phyloP scores from a whole-genome alignment of 192 early-diverging fungal species.

The Linnemannia exigua region DNA sequence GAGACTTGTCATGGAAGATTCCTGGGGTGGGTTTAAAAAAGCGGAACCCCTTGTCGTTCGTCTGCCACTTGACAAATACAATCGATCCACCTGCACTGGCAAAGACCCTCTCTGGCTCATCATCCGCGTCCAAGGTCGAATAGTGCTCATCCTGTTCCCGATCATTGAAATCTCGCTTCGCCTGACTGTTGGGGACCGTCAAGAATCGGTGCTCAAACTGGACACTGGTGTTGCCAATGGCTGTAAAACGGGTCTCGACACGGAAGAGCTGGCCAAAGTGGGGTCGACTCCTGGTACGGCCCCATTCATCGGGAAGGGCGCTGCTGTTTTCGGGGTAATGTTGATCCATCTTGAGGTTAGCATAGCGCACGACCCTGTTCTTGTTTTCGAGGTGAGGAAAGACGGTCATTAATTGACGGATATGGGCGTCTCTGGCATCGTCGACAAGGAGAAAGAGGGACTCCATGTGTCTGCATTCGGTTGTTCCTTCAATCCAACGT shows the following conservation, averaged over 20 bases:
- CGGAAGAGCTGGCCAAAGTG: conserved; percentile 31
- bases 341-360: conserved; percentile 49
- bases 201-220: conserved; percentile 50
- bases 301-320: background rate
- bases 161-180: conserved; percentile 45
- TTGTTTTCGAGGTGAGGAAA: conserved; percentile 27
- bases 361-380: conserved; percentile 44
- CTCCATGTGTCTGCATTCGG: conserved; percentile 44
- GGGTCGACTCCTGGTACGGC: conserved; percentile 16
- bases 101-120: conserved; percentile 45
- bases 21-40: conserved; percentile 39
- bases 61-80: conserved; percentile 48
- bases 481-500: conserved; percentile 45
- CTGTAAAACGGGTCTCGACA: conserved; percentile 35
- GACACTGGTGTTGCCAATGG: conserved; percentile 36
- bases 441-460: conserved; percentile 43
- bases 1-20: conserved; percentile 22
- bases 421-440: conserved; percentile 43
- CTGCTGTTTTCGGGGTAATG: conserved; percentile 19
- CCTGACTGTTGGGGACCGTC: conserved; percentile 42
- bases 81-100: conserved; percentile 45
- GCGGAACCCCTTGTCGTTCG: conserved; percentile 29
- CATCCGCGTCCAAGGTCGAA: conserved; percentile 15
- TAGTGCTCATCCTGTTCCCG: conserved; percentile 33
- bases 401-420: conserved; percentile 20